Evolutionary conservation across 225 moss, liverwort and hornwort species (phyloP).

Genomic region (Thuidium tamariscinum): DNA sequence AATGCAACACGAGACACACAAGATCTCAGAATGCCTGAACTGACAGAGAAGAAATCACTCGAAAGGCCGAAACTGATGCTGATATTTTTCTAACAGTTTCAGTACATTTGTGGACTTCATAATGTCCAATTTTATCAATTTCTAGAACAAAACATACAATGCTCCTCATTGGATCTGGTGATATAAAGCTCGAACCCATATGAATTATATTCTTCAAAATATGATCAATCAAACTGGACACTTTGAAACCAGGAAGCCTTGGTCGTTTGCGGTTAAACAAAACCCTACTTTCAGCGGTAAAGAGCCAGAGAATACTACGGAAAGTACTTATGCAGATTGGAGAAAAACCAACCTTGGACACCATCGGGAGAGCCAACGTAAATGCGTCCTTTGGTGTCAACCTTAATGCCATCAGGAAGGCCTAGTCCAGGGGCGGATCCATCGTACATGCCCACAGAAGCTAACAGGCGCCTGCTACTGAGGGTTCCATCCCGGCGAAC

Average conservation of each 20-base stretch:
- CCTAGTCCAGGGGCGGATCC: conserved; percentile 40
- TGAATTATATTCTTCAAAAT: background rate
- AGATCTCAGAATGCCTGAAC: background rate
- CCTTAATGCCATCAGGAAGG: conserved; percentile 68
- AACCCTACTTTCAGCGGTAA: background rate
- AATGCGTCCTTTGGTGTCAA: conserved; percentile 56
- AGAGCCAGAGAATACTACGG: background rate
- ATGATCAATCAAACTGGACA: background rate
- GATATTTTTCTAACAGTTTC: background rate
- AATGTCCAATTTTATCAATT: background rate
- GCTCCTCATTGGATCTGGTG: background rate
- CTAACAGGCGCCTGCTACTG: conserved; percentile 41
- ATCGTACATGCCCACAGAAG: conserved; percentile 57
- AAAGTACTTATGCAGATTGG: background rate
- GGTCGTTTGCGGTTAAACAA: background rate
- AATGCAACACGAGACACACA: background rate
- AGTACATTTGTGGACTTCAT: too few relatives aligned
- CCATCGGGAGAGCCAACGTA: conserved; percentile 50
- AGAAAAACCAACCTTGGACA: conserved; percentile 33
- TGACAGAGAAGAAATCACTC: background rate
- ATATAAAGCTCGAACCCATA: background rate
- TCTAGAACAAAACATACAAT: background rate
- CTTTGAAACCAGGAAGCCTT: background rate
- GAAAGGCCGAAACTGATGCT: background rate
- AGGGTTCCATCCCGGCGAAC: conserved; percentile 34